Evolutionary conservation across 768 basidiomycete species (phyloP).

Genomic region (Amanita pseudoporphyria): DNA sequence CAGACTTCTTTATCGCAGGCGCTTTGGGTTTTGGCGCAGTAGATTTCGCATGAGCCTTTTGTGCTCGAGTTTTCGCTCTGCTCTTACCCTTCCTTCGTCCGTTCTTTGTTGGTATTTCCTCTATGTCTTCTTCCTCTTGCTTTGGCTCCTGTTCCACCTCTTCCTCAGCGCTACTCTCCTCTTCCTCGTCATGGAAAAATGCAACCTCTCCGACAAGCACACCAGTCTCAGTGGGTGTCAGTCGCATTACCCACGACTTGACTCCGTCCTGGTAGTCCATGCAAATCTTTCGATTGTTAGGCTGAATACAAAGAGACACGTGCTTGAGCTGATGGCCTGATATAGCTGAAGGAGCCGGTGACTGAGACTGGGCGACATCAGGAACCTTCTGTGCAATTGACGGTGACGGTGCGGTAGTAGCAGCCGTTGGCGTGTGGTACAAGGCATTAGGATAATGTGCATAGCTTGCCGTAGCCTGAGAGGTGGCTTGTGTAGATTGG

Average conservation of each 20-base stretch:
- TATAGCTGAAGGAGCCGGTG: constrained; percentile 27
- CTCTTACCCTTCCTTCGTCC: constrained; percentile 32
- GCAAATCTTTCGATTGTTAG: constrained; percentile 44
- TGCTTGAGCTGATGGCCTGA: constrained; percentile 40
- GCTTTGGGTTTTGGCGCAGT: constrained; percentile 20
- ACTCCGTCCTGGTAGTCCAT: constrained; percentile 67
- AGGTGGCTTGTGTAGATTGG: neutral
- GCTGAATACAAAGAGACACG: constrained; percentile 46
- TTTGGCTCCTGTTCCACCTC: constrained; percentile 28
- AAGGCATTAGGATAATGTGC: constrained; percentile 49
- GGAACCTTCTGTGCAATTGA: constrained; percentile 15
- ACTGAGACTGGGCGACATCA: constrained; percentile 22
- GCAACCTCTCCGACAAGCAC: constrained; percentile 44
- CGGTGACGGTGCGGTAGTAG: neutral
- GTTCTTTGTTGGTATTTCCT: constrained; percentile 34
- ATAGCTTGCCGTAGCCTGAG: constrained; percentile 13
- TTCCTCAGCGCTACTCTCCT: constrained; percentile 48
- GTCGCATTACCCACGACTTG: constrained; percentile 59
- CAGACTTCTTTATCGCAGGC: constrained; percentile 25
- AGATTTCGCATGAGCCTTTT: constrained; percentile 24
- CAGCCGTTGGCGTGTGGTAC: constrained; percentile 25
- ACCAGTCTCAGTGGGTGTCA: constrained; percentile 46
- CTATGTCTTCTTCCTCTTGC: constrained; percentile 36
- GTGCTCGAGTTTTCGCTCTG: constrained; percentile 27
- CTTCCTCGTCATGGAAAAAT: constrained; percentile 50